A percentile compares a stretch with the other conserved stretches of the same genome.
These are phyloP conservation scores for Aspergillus quadricinctus DNA, from an alignment of 2,329 filamentous ascomycete species.

Conservation along the genomic window DNA sequence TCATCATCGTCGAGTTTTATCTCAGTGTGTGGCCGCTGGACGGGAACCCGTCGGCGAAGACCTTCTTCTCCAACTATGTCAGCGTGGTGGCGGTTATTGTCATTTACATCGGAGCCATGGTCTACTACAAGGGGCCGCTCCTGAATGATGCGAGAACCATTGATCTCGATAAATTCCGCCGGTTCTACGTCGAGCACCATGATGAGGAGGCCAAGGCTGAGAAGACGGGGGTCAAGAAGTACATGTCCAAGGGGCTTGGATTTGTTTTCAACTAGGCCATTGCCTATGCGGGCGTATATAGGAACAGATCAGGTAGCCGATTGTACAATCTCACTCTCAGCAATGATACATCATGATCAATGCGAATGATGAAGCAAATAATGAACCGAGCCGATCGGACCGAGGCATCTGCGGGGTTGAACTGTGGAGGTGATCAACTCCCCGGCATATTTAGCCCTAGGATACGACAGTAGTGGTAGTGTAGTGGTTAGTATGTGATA, in stretches of 20 bases:
- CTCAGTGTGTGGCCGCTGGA: conserved; percentile 44
- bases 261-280: conserved; percentile 4
- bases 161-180: conserved; percentile 28
- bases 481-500: not conserved
- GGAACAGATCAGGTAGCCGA: not conserved
- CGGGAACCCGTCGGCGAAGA: conserved; percentile 28
- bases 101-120: conserved; percentile 39
- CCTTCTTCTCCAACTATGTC: conserved; percentile 48
- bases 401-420: not conserved
- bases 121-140: conserved; percentile 37
- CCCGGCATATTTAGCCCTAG: too few relatives aligned
- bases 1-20: conserved; percentile 48
- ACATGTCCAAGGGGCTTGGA: conserved; percentile 4
- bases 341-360: not conserved
- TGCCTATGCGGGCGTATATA: not conserved
- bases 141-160: conserved; percentile 32
- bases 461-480: too few relatives aligned
- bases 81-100: conserved; percentile 42
- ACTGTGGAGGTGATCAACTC: not conserved
- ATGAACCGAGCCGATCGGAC: not conserved
- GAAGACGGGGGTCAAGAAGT: conserved; percentile 2
- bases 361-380: not conserved
- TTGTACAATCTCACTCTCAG: not conserved
- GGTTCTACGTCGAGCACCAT: conserved; percentile 9
- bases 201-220: conserved; percentile 12